Percentiles rank a stretch among this genome's conserved stretches.
Evolutionary conservation across 768 basidiomycete species (phyloP).

Genomic region (Sistotremastrum suecicum): DNA sequence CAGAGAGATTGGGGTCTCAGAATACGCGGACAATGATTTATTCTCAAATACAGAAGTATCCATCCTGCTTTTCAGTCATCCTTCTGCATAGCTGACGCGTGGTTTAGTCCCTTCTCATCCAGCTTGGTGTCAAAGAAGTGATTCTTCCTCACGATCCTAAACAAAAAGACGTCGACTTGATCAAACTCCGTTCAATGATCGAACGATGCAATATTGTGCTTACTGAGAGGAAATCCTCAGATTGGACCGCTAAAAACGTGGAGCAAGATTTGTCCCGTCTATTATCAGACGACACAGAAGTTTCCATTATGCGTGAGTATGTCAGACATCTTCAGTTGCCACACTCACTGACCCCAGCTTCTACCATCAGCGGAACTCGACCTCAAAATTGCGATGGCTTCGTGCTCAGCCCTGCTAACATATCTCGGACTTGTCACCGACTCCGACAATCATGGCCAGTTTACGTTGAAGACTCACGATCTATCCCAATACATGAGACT

Average conservation of each 20-base stretch:
- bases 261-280: conserved; percentile 68
- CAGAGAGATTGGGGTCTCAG: conserved; percentile 75
- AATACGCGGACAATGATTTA: conserved; percentile 88
- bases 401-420: conserved; percentile 65
- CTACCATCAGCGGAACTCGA: conserved; percentile 50
- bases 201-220: conserved; percentile 86
- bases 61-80: background rate
- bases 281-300: conserved; percentile 30
- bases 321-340: background rate
- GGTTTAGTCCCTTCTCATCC: conserved; percentile 78
- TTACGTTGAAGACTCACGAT: conserved; percentile 75
- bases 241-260: conserved; percentile 70
- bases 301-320: conserved; percentile 12
- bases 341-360: background rate
- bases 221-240: conserved; percentile 81
- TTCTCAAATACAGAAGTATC: conserved; percentile 90
- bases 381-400: conserved; percentile 62
- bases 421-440: conserved; percentile 76
- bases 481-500: conserved; percentile 90
- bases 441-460: conserved; percentile 64
- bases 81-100: background rate
- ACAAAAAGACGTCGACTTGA: conserved; percentile 76
- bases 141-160: conserved; percentile 72
- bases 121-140: conserved; percentile 95
- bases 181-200: conserved; percentile 72